Conservation (phyloP, 179 eudicot species). For the Vitellaria paradoxa region DNA sequence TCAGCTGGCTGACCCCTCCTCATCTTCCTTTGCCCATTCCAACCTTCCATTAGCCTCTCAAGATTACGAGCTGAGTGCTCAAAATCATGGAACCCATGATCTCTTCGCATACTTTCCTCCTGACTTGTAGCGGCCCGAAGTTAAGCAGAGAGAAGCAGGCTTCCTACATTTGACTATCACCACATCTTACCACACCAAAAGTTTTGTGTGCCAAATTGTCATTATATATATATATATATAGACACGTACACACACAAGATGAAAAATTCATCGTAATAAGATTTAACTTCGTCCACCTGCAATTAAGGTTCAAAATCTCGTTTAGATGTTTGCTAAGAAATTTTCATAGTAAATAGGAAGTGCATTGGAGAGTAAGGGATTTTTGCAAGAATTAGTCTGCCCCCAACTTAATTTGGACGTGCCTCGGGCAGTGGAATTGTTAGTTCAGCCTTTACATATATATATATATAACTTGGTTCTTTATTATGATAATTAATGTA, state of each 20-base stretch:
- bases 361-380: neutral
- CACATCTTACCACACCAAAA: neutral
- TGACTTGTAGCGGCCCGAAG: conserved; percentile 30
- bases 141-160: no score
- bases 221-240: neutral
- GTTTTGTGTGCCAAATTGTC: neutral
- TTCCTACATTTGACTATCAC: no score
- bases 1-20: conserved; percentile 15
- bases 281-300: no score
- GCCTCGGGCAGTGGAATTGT: neutral
- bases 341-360: no score
- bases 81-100: conserved; percentile 31
- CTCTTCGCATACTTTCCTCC: conserved; percentile 43
- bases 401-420: neutral
- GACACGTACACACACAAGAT: no score
- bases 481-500: no score
- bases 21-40: conserved; percentile 19
- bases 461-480: neutral
- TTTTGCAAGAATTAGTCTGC: neutral
- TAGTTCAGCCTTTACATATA: neutral
- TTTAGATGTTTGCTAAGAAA: neutral
- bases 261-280: neutral
- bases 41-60: conserved; percentile 30
- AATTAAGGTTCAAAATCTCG: neutral
- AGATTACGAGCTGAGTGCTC: conserved; percentile 35